phyloP scores from a whole-genome alignment of 768 basidiomycete species.

The Tylopilus sp. region DNA sequence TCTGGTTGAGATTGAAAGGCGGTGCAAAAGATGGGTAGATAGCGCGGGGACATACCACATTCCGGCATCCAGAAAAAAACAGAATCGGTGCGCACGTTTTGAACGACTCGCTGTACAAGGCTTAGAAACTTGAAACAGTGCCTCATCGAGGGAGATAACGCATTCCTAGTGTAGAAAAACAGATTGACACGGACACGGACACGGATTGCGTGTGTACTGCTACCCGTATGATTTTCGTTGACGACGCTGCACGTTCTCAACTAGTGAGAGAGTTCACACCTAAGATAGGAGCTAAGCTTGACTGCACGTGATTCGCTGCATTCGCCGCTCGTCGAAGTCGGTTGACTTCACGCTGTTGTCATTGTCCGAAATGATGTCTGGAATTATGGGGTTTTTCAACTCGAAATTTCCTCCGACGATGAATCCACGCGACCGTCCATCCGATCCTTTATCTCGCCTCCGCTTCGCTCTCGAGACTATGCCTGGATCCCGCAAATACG shows the following conservation, averaged over 20 bases:
- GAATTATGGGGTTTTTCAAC: conserved; percentile 41
- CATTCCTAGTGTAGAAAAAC: too few relatives aligned
- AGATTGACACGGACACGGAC: background rate
- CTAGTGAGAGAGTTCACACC: too few relatives aligned
- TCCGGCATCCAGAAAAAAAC: too few relatives aligned
- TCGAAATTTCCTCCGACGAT: conserved; percentile 52
- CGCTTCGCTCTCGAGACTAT: conserved; percentile 77
- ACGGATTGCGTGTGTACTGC: background rate
- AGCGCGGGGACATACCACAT: too few relatives aligned
- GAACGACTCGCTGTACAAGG: background rate
- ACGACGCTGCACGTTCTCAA: too few relatives aligned
- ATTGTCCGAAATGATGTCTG: conserved; percentile 32
- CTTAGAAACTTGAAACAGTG: too few relatives aligned
- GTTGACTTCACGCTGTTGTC: background rate
- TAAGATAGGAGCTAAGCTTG: background rate
- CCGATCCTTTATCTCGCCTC: conserved; percentile 68
- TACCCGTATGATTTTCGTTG: too few relatives aligned
- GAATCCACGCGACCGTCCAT: conserved; percentile 51
- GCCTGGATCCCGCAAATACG: conserved; percentile 75
- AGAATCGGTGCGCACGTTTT: too few relatives aligned
- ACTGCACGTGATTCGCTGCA: conserved; percentile 4
- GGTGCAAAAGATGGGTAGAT: too few relatives aligned
- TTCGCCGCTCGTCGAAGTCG: too few relatives aligned
- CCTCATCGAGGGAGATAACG: background rate
- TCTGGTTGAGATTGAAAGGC: too few relatives aligned